Base-by-base conservation (phyloP, 495 filamentous ascomycete species). In the Penicillium simplicissimum region DNA sequence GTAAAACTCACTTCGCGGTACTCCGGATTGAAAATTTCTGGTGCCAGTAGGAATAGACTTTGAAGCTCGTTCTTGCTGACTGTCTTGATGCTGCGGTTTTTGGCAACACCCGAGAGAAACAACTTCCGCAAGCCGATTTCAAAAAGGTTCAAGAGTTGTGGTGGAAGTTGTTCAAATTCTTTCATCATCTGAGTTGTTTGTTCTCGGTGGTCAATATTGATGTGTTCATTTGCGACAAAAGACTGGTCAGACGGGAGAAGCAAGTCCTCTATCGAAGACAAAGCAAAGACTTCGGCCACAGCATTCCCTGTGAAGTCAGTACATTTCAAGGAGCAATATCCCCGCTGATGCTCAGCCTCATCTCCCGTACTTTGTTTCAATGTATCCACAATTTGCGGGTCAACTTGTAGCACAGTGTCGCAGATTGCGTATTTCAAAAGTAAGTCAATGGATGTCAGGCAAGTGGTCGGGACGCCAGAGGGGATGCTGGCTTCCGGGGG, bases 21-120 rank as follows among this genome's bases (percentile, higher is more conserved):
- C n/a, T 65, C 57, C 17, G 49, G 60, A 40, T 68, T 76, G 61
- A 82, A 79, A 6, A 77, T 45, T 17, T 55, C 65, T 15, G 79
- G 79, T 1, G 68, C 71, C 4, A 78, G 65, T 3, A 60, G 37
- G 0, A 66, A 63, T 19, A 82, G 58, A 43, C 54, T 68, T 21
- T 60, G 52, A 5, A 63, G 52, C n/a, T 55, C 40, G 17, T 55
- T 38, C 17, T 63, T 56, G 8, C 53, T 58, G 14, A 56, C 42
- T 11, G 59, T n/a, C 21, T 52, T 28, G 13, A 68, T 55, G 45
- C 56, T 21, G 11, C 28, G 45, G 21, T 34, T 25, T 33, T 63
- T 61, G 10, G 23, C 38, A 13, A 38, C 13, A 38, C 38, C 52
- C 4, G 65, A 60, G 17, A 61, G 36, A 7, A 79, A 51, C 31